Evolutionary conservation across 2,329 filamentous ascomycete species (phyloP), one percentile per base, ranked within the genome.

Genomic region (Tolypocladium endophyticum): DNA sequence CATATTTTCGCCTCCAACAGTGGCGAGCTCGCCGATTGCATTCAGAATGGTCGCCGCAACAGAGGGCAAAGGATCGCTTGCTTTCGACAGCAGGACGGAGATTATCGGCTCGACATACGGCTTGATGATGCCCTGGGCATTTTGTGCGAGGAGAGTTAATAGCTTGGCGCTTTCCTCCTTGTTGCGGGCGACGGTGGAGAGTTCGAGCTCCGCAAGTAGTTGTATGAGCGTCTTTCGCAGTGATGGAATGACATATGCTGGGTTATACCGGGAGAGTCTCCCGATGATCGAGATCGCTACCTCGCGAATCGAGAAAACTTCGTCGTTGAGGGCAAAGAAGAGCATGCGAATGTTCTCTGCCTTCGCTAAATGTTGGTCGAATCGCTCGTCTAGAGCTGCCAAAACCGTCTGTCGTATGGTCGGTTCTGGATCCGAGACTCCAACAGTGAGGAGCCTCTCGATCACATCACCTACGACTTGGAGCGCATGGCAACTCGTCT

Each of bases 91-190:
- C n/a, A 99, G 81, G 1, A 96, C 92, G 18, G 88, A 88, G 58
- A 97, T 90, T 84, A 99, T 97, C 1, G 94, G 92, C 68, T 96
- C 92, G 54, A 97, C 93, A 68, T 97, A 97, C 4, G 94, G 93
- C 72, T 93, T 93, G 71, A 97, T 96, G 18, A 99, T 81, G 59
- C 88, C 88, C 61, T 95, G 93, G 0, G 94, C 92, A 69, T 97
- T 95, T 63, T 92, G 88, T 9, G 97, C 93, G 45, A 99, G 84
- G 60, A 97, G 84, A 66, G 92, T 96, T 63, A 99, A 87, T 3
- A 99, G 79, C 70, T 92, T 92, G 11, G 94, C 92, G 67, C 92
- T 97, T 73, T 99, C 93, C 74, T 97, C 93, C 73, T 97, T 97
- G 74, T 94, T 96, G 54, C 91, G 86, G 9, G 93, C 84, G 57